Evolutionary conservation across 2,329 filamentous ascomycete genomes (phyloP).

Genomic region (Pseudogymnoascus sp.): DNA sequence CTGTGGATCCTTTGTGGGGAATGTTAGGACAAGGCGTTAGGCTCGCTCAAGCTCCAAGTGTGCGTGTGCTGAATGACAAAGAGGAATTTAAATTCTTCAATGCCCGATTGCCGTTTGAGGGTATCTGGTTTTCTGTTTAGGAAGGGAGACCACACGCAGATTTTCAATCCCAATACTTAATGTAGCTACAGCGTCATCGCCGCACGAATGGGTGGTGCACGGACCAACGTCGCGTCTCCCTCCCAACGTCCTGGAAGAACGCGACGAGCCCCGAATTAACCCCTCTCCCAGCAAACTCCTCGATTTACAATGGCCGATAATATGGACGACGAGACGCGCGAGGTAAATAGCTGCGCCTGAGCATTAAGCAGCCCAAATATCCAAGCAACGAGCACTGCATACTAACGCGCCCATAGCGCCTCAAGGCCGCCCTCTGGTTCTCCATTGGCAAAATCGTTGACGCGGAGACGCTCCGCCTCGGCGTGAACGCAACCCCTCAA

Average conservation of each 20-base stretch:
- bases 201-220: neutral
- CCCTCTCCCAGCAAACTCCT: slow-evolving; percentile 24
- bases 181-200: neutral
- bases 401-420: slow-evolving; percentile 42
- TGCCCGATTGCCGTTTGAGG: neutral
- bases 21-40: neutral
- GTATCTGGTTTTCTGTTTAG: neutral
- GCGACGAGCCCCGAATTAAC: neutral
- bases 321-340: slow-evolving; percentile 11
- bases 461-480: slow-evolving; percentile 62
- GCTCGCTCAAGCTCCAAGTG: neutral
- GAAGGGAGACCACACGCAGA: neutral
- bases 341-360: neutral
- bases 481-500: slow-evolving; percentile 82
- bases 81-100: neutral
- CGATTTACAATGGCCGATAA: slow-evolving; percentile 22
- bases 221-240: slow-evolving; percentile 1
- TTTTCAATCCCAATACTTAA: too few species aligned
- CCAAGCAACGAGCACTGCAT: neutral
- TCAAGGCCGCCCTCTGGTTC: slow-evolving; percentile 81
- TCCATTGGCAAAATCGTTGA: slow-evolving; percentile 82
- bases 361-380: neutral
- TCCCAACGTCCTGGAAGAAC: neutral
- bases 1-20: neutral
- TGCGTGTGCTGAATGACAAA: neutral